These are phyloP conservation scores for Sphagnum contortum DNA, from an alignment of 225 moss, liverwort and hornwort species.

Conservation along the genomic window DNA sequence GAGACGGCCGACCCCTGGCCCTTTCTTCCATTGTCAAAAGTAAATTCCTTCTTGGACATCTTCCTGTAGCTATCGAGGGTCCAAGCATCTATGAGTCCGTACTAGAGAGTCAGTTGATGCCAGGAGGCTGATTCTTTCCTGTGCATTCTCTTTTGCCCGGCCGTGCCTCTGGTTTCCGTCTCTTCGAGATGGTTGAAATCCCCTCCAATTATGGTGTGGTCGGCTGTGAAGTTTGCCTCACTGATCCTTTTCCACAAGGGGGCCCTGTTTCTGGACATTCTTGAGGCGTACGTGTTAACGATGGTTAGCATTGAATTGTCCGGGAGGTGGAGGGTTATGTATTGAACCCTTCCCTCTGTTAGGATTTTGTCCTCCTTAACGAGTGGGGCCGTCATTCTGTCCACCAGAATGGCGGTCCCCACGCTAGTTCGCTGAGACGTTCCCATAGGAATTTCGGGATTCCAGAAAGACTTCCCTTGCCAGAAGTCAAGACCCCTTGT, in stretches of 20 bases:
- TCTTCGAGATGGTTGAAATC: neutral
- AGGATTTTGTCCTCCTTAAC: neutral
- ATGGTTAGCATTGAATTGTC: neutral
- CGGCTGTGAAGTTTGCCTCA: neutral
- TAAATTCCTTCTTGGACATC: neutral
- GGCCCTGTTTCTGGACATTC: neutral
- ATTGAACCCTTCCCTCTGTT: neutral
- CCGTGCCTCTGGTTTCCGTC: neutral
- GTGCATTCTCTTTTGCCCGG: neutral
- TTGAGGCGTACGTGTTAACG: neutral
- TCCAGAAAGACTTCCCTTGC: neutral
- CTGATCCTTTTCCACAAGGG: neutral
- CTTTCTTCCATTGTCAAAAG: neutral
- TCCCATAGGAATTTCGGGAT: neutral
- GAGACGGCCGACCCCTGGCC: neutral
- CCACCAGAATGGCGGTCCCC: neutral
- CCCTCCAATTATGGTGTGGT: neutral
- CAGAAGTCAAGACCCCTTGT: neutral
- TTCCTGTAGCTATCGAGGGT: neutral
- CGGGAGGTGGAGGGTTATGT: neutral
- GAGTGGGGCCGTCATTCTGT: neutral
- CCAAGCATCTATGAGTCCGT: neutral
- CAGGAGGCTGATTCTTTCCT: neutral
- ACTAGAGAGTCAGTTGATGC: neutral
- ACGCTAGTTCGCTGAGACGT: neutral